Conservation (phyloP, 345 rosid species). For the Linum lewisii region DNA sequence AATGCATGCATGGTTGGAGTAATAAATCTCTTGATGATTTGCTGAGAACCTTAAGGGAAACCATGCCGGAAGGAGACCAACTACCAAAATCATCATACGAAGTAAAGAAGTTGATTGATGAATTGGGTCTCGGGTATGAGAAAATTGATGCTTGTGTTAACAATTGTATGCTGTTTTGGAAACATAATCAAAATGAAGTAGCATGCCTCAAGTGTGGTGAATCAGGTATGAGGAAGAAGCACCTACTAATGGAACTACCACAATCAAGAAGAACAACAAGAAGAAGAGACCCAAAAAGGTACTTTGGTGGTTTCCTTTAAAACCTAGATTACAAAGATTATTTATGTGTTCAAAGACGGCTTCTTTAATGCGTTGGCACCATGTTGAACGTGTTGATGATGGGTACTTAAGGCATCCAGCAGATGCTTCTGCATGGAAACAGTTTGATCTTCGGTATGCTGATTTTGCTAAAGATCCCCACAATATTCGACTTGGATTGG, state of each 20-base stretch:
- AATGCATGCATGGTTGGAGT: constrained; percentile 3
- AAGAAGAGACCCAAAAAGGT: neutral
- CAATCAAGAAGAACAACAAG: neutral
- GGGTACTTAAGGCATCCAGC: neutral
- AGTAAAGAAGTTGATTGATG: neutral
- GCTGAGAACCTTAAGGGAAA: neutral
- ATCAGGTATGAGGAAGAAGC: neutral
- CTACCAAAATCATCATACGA: neutral
- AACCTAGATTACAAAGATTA: neutral
- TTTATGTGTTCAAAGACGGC: neutral
- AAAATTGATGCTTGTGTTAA: constrained; percentile 2
- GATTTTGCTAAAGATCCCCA: neutral
- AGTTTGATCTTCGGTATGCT: neutral
- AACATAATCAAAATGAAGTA: neutral
- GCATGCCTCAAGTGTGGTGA: neutral
- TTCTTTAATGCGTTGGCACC: neutral
- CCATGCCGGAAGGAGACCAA: neutral
- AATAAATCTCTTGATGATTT: neutral
- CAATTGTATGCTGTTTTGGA: constrained; percentile 1
- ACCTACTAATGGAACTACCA: neutral
- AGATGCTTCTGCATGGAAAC: neutral
- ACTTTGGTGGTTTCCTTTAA: neutral
- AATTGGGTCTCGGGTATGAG: constrained; percentile 1
- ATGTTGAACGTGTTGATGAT: neutral
- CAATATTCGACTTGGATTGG: neutral